Base-by-base conservation (phyloP, 169 alveolate genomes). In the Cyclospora cayetanensis region DNA sequence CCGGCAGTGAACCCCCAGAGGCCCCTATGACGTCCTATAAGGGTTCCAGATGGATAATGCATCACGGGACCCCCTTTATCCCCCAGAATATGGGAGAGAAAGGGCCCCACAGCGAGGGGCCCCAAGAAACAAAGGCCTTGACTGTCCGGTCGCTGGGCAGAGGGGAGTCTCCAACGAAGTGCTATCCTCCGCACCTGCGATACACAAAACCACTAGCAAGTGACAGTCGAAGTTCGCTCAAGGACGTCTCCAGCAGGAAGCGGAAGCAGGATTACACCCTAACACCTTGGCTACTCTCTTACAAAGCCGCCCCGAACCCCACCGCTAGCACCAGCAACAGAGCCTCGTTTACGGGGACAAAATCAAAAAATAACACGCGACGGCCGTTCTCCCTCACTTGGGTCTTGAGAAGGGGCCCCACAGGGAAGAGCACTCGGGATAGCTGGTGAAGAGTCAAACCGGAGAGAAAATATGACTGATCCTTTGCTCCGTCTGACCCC, bases 51-150 rank as follows among this genome's bases (percentile, higher is more conserved):
- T 9, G 94, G 95, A 34, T 65, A 79, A 70, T 94, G 96, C 12
- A 93, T 76, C n/a, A 95, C 90, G 7, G 96, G 96, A 5, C 97
- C 97, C 52, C 83, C 92, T 25, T 55, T 20, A n/a, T 52, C 84
- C 11, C 96, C 96, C 1, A 95, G 91, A 41, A 76, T 34, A 20
- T 68, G 89, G 27, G 46, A 29, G 43, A 95, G 87, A 79, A 92
- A 95, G 20, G 66, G 70, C 9, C 89, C 60, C 84, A 94, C 87
- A 52, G 93, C 42, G 77, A 95, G 91, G 29, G 90, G 90, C 39
- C 95, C 96, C 84, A 95, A 65, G 72, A 95, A 95, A 55, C 97
- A 95, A 25, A 95, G 90, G 27, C 97, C 97, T 46, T 93, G 92
- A 20, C 96, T 94, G 60, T 95, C 97, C 88, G 90, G 91, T 53